Conservation (phyloP, 345 rosid species). For the Cardiospermum halicacabum region DNA sequence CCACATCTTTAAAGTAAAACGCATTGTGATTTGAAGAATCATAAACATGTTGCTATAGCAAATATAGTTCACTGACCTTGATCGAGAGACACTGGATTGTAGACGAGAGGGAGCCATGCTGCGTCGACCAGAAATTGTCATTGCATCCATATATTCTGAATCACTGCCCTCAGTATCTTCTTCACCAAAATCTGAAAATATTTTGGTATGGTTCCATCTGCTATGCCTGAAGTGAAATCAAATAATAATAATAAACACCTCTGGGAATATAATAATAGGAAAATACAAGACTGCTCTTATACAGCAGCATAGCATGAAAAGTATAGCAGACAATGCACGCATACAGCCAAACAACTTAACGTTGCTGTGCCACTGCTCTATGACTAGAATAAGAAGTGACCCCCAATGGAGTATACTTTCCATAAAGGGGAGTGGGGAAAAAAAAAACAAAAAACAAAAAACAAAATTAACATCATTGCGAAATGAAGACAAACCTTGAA, state of each 20-base stretch:
- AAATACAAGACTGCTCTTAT: not conserved
- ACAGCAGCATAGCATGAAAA: not conserved
- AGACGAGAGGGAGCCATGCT: conserved; percentile 40
- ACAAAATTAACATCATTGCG: not conserved
- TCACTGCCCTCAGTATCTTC: conserved; percentile 52
- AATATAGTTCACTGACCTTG: conserved; percentile 40
- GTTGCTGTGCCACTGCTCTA: not conserved
- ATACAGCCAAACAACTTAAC: not conserved
- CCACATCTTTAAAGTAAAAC: not conserved
- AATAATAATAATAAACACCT: not conserved
- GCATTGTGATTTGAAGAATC: not conserved
- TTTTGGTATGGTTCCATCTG: conserved; percentile 90
- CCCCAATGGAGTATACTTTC: not conserved
- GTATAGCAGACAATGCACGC: not conserved
- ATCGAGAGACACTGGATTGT: conserved; percentile 46
- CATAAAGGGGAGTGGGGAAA: too few relatives aligned
- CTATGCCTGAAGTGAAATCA: conserved; percentile 51
- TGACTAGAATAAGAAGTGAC: not conserved
- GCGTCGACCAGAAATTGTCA: conserved; percentile 33
- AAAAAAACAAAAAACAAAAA: too few relatives aligned
- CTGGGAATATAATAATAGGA: not conserved
- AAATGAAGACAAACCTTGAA: conserved; percentile 51
- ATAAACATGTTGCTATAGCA: not conserved
- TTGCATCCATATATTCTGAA: conserved; percentile 42
- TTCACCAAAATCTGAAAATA: conserved; percentile 81